Evolutionary conservation across 768 basidiomycete genomes (phyloP).

Genomic region (Pleurotus pulmonarius): DNA sequence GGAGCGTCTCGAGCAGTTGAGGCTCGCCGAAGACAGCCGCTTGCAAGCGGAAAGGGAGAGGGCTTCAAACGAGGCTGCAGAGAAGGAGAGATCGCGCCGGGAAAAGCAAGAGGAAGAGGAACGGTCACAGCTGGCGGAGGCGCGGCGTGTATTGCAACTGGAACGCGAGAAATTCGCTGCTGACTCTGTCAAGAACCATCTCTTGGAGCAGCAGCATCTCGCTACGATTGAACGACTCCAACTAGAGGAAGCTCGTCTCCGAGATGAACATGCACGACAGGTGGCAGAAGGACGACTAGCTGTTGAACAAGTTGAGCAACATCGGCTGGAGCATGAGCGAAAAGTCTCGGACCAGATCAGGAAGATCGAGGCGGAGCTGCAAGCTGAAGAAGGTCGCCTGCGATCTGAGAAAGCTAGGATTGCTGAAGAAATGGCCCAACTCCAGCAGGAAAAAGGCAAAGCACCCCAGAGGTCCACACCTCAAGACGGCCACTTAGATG

Average conservation of each 20-base stretch:
- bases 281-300: conserved; percentile 3
- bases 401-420: conserved; percentile 21
- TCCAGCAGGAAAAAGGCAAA: conserved; percentile 24
- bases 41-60: conserved; percentile 14
- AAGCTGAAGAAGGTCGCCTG: conserved; percentile 16
- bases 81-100: conserved; percentile 11
- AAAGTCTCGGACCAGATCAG: conserved; percentile 22
- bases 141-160: conserved; percentile 10
- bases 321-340: conserved; percentile 28
- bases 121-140: conserved; percentile 17
- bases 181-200: conserved; percentile 1
- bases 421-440: conserved; percentile 21
- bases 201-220: conserved; percentile 3
- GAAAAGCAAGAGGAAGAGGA: conserved; percentile 12
- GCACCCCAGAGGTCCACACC: neutral
- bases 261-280: conserved; percentile 2
- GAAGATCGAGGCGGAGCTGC: conserved; percentile 19
- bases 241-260: conserved; percentile 1
- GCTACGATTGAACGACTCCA: conserved; percentile 1
- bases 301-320: conserved; percentile 23
- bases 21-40: conserved; percentile 14
- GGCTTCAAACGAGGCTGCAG: conserved; percentile 14
- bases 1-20: conserved; percentile 7
- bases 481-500: too few species aligned
- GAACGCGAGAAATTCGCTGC: conserved; percentile 11